phyloP scores from a whole-genome alignment of 1,139 yeast genomes.

The Zygotorulaspora mrakii region DNA sequence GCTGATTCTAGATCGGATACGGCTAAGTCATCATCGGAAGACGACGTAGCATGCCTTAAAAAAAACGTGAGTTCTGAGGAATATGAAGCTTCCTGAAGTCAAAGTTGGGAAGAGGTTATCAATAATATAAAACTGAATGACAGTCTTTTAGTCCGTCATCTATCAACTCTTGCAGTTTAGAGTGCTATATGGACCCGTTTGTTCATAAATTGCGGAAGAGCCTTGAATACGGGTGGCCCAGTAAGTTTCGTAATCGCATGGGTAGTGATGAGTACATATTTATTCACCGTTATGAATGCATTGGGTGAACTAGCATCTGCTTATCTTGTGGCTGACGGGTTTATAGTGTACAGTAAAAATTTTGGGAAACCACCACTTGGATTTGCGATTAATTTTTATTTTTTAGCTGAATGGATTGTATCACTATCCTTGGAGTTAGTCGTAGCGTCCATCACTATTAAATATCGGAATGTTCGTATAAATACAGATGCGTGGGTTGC shows the following conservation, averaged over 20 bases:
- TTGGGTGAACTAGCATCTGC: conserved; percentile 63
- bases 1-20: too few species aligned
- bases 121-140: conserved; percentile 38
- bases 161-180: conserved; percentile 49
- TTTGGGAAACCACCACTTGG: conserved; percentile 59
- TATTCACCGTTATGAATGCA: conserved; percentile 28
- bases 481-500: conserved; percentile 62
- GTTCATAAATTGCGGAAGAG: conserved; percentile 59
- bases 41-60: too few species aligned
- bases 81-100: too few species aligned
- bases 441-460: conserved; percentile 59
- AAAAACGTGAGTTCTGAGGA: too few species aligned
- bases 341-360: conserved; percentile 44
- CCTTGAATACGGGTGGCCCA: conserved; percentile 56
- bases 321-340: conserved; percentile 53
- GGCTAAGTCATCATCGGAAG: too few species aligned
- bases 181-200: conserved; percentile 66
- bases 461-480: conserved; percentile 53
- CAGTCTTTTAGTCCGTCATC: conserved; percentile 54
- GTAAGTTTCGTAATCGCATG: conserved; percentile 57
- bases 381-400: conserved; percentile 66
- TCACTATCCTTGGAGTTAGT: conserved; percentile 53
- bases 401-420: conserved; percentile 70
- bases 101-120: conserved; percentile 15
- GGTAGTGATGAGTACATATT: conserved; percentile 35